phyloP scores from a whole-genome alignment of 768 basidiomycete genomes.

The Psilocybe tampanensis region DNA sequence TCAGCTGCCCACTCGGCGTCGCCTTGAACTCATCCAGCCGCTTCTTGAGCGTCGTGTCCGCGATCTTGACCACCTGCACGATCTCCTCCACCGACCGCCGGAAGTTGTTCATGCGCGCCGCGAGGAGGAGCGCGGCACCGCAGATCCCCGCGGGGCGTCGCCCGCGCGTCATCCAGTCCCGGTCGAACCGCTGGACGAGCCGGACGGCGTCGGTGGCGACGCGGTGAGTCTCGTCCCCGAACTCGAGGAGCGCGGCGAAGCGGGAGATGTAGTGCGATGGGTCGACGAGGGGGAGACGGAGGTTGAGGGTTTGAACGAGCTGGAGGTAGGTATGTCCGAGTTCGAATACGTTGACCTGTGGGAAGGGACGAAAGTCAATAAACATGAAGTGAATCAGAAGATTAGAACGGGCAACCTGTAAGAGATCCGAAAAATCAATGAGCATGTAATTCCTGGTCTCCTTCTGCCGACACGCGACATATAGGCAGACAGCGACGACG shows the following conservation, averaged over 20 bases:
- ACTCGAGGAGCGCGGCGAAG: conserved; percentile 92
- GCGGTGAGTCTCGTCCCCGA: conserved; percentile 90
- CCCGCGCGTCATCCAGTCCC: conserved; percentile 97
- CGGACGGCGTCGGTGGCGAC: conserved; percentile 94
- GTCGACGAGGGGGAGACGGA: conserved; percentile 87
- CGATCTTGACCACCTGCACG: conserved; percentile 98
- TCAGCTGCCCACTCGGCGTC: conserved; percentile 83
- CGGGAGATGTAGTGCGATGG: conserved; percentile 97
- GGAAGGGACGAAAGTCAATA: too few species aligned
- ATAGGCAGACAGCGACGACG: conserved; percentile 94
- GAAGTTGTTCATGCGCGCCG: conserved; percentile 99
- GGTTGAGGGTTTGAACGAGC: conserved; percentile 84
- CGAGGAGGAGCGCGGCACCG: conserved; percentile 91
- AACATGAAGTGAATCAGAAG: too few species aligned
- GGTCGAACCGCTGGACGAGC: conserved; percentile 89
- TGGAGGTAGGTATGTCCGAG: conserved; percentile 96
- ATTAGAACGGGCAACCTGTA: too few species aligned
- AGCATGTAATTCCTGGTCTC: conserved; percentile 95
- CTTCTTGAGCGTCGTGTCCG: conserved; percentile 93
- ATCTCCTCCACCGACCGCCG: conserved; percentile 92
- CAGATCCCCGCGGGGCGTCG: conserved; percentile 97
- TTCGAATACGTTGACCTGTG: conserved; percentile 95
- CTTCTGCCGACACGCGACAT: conserved; percentile 89
- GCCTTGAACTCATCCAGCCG: conserved; percentile 93
- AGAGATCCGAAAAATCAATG: conserved; percentile 96